Percentiles rank a stretch among this genome's conserved stretches.
phyloP scores from a whole-genome alignment of 768 basidiomycete genomes.

The Asterophora lycoperdoides region DNA sequence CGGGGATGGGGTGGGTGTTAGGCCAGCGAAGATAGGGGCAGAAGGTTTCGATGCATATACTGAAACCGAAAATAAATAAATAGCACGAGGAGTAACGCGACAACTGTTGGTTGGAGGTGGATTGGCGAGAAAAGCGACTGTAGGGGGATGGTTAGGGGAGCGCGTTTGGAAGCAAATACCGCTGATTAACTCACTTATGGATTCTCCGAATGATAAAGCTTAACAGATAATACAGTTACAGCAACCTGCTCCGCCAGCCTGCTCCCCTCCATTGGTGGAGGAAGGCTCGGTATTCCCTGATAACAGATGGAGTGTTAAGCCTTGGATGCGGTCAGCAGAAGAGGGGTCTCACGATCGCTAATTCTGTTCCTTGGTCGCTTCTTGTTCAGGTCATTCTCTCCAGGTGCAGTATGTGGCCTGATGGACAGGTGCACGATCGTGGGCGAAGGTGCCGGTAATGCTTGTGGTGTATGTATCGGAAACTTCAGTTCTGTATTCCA shows the following conservation, averaged over 20 bases:
- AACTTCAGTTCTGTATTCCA: slow-evolving; percentile 37
- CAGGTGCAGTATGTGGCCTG: slow-evolving; percentile 49
- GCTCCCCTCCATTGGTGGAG: slow-evolving; percentile 4
- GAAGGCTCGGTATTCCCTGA: not conserved
- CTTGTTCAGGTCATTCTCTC: slow-evolving; percentile 53
- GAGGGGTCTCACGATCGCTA: slow-evolving; percentile 24
- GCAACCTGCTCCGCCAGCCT: slow-evolving; percentile 9
- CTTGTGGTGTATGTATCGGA: slow-evolving; percentile 32
- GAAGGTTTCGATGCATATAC: no score
- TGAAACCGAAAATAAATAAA: no score
- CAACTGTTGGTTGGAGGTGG: no score
- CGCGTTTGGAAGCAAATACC: not conserved
- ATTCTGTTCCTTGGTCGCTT: slow-evolving; percentile 35
- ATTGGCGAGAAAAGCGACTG: not conserved
- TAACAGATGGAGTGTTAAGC: not conserved
- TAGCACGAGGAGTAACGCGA: no score
- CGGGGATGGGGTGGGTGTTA: no score
- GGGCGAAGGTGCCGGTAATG: slow-evolving; percentile 30
- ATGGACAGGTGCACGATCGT: slow-evolving; percentile 79
- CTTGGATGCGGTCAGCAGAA: not conserved
- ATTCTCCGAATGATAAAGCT: not conserved
- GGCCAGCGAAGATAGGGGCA: no score
- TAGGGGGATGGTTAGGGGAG: not conserved
- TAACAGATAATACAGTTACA: slow-evolving; percentile 21
- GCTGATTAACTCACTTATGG: not conserved